Conservation (phyloP, 2,329 filamentous ascomycete genomes). For the Clonostachys byssicola region DNA sequence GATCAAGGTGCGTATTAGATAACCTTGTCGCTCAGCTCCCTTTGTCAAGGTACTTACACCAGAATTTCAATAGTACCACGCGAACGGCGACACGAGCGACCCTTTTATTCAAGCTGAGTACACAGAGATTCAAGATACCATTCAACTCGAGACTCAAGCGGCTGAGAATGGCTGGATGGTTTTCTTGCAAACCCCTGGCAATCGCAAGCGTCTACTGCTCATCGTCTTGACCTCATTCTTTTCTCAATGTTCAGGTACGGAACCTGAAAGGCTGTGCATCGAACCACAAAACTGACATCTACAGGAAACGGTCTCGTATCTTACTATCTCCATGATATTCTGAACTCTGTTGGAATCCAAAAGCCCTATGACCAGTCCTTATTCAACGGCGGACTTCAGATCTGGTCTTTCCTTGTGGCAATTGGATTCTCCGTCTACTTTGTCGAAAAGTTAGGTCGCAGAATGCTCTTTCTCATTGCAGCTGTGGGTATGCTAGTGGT, state of each 20-base stretch:
- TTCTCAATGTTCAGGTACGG: slow-evolving; percentile 12
- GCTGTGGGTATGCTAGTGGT: slow-evolving; percentile 24
- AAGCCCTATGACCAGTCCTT: slow-evolving; percentile 22
- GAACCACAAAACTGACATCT: too few species aligned
- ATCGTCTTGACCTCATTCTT: slow-evolving; percentile 12
- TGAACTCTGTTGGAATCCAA: slow-evolving; percentile 26
- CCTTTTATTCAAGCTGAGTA: slow-evolving; percentile 8
- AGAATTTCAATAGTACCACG: slow-evolving; percentile 8
- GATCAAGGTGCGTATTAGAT: slow-evolving; percentile 1
- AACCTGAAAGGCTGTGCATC: too few species aligned
- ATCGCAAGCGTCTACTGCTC: slow-evolving; percentile 10
- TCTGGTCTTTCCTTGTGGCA: slow-evolving; percentile 8
- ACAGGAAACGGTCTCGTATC: slow-evolving; percentile 14
- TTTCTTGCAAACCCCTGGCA: slow-evolving; percentile 4
- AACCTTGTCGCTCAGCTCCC: neutral
- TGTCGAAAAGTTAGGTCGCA: slow-evolving; percentile 28
- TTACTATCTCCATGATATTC: slow-evolving; percentile 28
- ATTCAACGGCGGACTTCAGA: slow-evolving; percentile 17
- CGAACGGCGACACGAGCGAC: slow-evolving; percentile 4
- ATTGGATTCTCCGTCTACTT: slow-evolving; percentile 18
- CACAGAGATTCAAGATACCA: slow-evolving; percentile 8
- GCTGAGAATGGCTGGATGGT: slow-evolving; percentile 1
- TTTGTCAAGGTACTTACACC: neutral
- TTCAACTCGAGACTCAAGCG: slow-evolving; percentile 2
- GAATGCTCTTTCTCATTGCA: slow-evolving; percentile 29